These are phyloP conservation scores for Neurospora sp. DNA, from an alignment of 495 filamentous ascomycete genomes.

Conservation along the genomic window DNA sequence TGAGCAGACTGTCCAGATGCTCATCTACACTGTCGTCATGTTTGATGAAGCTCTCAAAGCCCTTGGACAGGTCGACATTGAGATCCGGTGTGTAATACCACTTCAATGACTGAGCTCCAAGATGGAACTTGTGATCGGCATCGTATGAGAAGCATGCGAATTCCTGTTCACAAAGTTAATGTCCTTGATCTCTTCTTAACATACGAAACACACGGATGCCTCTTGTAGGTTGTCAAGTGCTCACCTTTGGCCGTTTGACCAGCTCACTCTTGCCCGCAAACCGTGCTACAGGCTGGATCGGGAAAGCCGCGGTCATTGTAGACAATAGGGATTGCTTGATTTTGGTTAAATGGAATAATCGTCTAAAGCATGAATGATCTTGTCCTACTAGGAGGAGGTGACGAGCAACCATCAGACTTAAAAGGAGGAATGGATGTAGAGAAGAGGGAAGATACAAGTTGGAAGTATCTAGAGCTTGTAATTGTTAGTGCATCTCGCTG, in stretches of 20 bases:
- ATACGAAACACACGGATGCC: neutral
- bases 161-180: conserved; percentile 42
- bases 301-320: conserved; percentile 36
- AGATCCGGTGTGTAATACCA: conserved; percentile 81
- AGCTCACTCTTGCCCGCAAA: conserved; percentile 51
- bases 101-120: conserved; percentile 65
- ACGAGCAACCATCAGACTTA: neutral
- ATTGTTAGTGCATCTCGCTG: neutral
- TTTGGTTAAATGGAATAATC: neutral
- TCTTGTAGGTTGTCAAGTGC: neutral
- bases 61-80: conserved; percentile 59
- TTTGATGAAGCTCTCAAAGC: conserved; percentile 76
- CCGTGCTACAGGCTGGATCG: conserved; percentile 52
- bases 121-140: conserved; percentile 60
- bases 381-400: neutral
- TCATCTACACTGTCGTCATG: conserved; percentile 75
- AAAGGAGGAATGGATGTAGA: neutral
- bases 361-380: neutral
- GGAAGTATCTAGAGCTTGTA: neutral
- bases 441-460: neutral
- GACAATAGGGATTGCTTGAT: conserved; percentile 4
- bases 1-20: conserved; percentile 77
- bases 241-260: conserved; percentile 59
- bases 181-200: no score
- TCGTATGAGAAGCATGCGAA: conserved; percentile 89